Base-by-base conservation (phyloP, 2,329 filamentous ascomycete species). In the Neonectria hederae region DNA sequence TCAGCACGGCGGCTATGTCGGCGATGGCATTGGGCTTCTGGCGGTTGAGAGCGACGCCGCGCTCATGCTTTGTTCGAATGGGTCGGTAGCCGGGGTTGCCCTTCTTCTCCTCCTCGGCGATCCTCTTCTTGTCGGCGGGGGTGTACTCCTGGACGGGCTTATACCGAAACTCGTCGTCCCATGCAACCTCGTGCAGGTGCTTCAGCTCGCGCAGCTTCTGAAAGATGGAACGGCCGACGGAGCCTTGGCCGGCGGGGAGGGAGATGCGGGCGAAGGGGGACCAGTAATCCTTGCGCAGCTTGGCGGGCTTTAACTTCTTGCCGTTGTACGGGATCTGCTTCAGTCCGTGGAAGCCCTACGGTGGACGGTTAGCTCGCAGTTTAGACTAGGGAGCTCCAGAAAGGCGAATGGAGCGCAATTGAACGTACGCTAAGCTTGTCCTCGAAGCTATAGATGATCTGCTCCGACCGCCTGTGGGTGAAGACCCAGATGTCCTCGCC, bases 241-340 rank as follows among this genome's bases (percentile, higher is more conserved):
- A 74, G 63, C 84, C 85, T 42, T 81, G 78, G 46, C 84, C 85
- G 48, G 77, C 65, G 46, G 83, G 83, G 74, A 92, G 88, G 72
- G 84, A 79, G 65, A 91, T 86, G 66, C 84, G 78, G 54, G 87
- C 88, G 72, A 91, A 79, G 7, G 87, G 86, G 35, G 80, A 79
- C 89, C 90, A 91, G 78, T 88, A 87, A 79, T 92, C 89, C 77
- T 88, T 90, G 63, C 89, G 87, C 42, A 91, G 80, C 72, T 86
- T 87, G 58, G 84, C 76, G 2, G 88, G 88, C 68, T 87, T 85
- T 51, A 86, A 83, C 78, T 92, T 90, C 76, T 91, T 91, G 78
- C 89, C 89, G 68, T 88, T 88, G 80, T 86, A 91, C 52, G 87
- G 85, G 65, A 91, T 77, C 74, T 89, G 87, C 71, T 84, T 82